Evolutionary conservation across 805 yeast genomes (phyloP).

Genomic region (Lipomyces chichibuensis): DNA sequence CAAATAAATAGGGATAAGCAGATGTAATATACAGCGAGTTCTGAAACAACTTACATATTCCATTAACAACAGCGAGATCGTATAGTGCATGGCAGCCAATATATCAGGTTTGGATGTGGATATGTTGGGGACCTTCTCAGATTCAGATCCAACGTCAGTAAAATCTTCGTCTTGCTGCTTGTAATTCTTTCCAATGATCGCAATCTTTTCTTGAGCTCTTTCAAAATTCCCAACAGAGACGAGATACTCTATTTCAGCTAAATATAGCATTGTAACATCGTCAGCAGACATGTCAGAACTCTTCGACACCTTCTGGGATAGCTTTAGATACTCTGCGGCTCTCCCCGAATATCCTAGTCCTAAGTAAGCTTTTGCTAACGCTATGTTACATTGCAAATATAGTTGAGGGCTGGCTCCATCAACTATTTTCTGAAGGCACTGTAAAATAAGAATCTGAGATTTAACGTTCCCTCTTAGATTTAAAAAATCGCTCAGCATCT

Average conservation of each 20-base stretch:
- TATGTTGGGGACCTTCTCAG: not conserved
- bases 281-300: not conserved
- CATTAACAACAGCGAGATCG: conserved; percentile 24
- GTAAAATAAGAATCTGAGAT: conserved; percentile 8
- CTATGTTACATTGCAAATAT: not conserved
- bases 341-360: conserved; percentile 21
- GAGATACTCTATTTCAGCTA: conserved; percentile 20
- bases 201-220: conserved; percentile 11
- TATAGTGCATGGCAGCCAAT: not conserved
- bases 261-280: not conserved
- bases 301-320: conserved; percentile 1
- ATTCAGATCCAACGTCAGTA: not conserved
- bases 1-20: conserved; percentile 2
- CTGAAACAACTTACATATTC: conserved; percentile 13
- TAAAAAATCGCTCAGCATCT: conserved; percentile 15
- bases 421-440: conserved; percentile 10
- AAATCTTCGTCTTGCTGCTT: not conserved
- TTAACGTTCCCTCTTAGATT: conserved; percentile 6
- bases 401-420: conserved; percentile 4
- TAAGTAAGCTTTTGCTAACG: conserved; percentile 6
- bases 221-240: conserved; percentile 22
- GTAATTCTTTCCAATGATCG: not conserved
- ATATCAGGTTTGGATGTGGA: not conserved
- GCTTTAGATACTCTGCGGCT: conserved; percentile 8
- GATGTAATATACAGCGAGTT: not conserved